Evolutionary conservation across 768 basidiomycete species (phyloP), one percentile per base, ranked within the genome.

Genomic region (Dacryopinax primogenitus): DNA sequence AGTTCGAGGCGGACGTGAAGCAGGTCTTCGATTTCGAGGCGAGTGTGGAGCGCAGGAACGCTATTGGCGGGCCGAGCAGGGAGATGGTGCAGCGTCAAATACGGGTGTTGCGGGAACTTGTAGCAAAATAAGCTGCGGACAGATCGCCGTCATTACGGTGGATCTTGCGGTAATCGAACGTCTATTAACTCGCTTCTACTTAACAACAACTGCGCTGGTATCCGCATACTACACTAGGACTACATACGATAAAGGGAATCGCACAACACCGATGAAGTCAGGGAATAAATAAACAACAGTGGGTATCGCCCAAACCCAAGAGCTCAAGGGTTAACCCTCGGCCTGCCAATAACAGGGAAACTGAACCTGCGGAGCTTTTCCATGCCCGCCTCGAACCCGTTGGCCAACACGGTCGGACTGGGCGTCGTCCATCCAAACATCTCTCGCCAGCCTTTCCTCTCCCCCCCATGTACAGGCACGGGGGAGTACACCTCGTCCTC

Each of bases 1-100:
- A 85, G 69, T 99, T 99, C 73, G 79, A 80, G 12, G 84, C 87
- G 21, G 93, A 97, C 73, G 84, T 99, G 12, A 79, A 83, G 69
- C 75, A 79, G 1, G 86, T 99, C 62, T 99, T 98, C 73, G 84
- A 98, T 76, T 99, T 97, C 73, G 95, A 98, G 75, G 86, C 88
- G 61, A 91, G 88, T 68, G 93, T 98, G 15, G 96, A 99, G 79
- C 83, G 92, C 67, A 78, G 94, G 71, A 82, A 88, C 71, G 86
- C 94, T 1, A 91, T 97, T 69, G 96, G 96, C 33, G 96, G 96
- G 11, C 85, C 96, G 2, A 92, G 90, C 73, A 81, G 82, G 66
- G 80, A 80, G 69, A 95, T 92, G 82, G 81, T 99, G 13, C 82
- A 86, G 68, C 78, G 92, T 69, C 95, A 98, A 77, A 86, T 98